Evolutionary conservation across 2,329 filamentous ascomycete genomes (phyloP), one percentile per base, ranked within the genome.

Genomic region (Thelonectria rubi): DNA sequence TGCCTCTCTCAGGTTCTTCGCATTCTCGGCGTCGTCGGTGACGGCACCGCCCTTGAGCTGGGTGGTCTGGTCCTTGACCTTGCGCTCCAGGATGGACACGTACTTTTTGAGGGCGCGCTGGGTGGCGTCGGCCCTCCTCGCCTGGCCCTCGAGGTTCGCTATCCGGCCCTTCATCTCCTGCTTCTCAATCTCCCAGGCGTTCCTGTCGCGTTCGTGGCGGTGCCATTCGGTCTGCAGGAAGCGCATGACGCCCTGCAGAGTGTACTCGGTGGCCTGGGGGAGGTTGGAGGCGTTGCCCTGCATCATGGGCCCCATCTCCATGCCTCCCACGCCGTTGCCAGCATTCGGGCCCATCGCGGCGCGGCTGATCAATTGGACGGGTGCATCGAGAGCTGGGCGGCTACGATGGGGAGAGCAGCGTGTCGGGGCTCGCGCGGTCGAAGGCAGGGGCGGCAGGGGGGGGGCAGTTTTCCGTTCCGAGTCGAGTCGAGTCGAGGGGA

Each of bases 201-300:
- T 99, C 72, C 95, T 89, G 75, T 97, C 95, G 79, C 95, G 91
- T 80, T 99, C 95, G 78, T 99, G 94, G 69, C 93, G 91, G 79
- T 99, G 95, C 95, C 95, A 99, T 86, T 99, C 94, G 49, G 95
- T 95, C 81, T 99, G 95, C 40, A 99, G 88, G 77, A 99, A 99
- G 78, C 95, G 94, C 95, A 99, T 99, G 39, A 99, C 95, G 75
- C 95, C 86, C 77, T 88, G 86, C 39, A 88, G 76, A 7, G 86
- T 88, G 69, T 88, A 88, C 69, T 88, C 86, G 64, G 86, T 88
- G 64, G 84, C 84, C 70, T 83, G 83, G 43, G 84, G 85, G 68
- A 85, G 80, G 73, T 82, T 83, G 62, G 77, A 71, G 69, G 78
- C 76, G 71, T 80, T 78, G 68, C 77, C 74, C 73, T 80, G 79